Percentiles rank a stretch among this genome's conserved stretches.
phyloP scores from a whole-genome alignment of 73 alveolate genomes.

The Loxodes magnus region DNA sequence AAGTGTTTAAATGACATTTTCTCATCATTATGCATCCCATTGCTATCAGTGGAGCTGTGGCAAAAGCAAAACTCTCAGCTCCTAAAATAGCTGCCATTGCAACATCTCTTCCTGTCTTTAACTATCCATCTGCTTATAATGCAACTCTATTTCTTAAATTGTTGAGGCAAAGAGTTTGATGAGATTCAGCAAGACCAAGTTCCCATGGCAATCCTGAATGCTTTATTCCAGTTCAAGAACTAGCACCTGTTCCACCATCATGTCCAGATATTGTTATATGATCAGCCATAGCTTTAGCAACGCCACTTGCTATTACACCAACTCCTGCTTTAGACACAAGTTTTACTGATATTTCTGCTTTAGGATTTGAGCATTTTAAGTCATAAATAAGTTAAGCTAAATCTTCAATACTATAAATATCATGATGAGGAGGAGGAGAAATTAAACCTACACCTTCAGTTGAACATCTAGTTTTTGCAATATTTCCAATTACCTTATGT shows the following conservation, averaged over 20 bases:
- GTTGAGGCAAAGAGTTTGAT: conserved; percentile 29
- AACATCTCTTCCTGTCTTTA: conserved; percentile 32
- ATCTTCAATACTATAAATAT: conserved; percentile 28
- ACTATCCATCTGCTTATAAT: conserved; percentile 24
- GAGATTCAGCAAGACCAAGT: conserved; percentile 30
- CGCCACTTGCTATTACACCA: conserved; percentile 31
- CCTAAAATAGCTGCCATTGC: conserved; percentile 30
- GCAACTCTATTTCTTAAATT: conserved; percentile 25
- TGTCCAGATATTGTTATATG: conserved; percentile 23
- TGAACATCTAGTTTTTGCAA: conserved; percentile 24
- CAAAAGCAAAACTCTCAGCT: conserved; percentile 19
- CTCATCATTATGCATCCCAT: conserved; percentile 42
- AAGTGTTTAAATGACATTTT: conserved; percentile 22
- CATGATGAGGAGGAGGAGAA: conserved; percentile 36
- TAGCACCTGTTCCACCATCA: conserved; percentile 33
- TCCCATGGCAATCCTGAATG: conserved; percentile 36
- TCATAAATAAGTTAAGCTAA: conserved; percentile 25
- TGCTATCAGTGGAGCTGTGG: conserved; percentile 34
- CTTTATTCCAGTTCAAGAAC: conserved; percentile 29
- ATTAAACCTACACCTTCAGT: conserved; percentile 30
- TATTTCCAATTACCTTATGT: conserved; percentile 20
- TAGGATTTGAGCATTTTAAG: conserved; percentile 19
- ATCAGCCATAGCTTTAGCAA: conserved; percentile 25
- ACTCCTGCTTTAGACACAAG: conserved; percentile 27
- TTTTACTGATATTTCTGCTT: conserved; percentile 16